Conservation (phyloP, 2,329 filamentous ascomycete species). For the Fusarium subtropicale region DNA sequence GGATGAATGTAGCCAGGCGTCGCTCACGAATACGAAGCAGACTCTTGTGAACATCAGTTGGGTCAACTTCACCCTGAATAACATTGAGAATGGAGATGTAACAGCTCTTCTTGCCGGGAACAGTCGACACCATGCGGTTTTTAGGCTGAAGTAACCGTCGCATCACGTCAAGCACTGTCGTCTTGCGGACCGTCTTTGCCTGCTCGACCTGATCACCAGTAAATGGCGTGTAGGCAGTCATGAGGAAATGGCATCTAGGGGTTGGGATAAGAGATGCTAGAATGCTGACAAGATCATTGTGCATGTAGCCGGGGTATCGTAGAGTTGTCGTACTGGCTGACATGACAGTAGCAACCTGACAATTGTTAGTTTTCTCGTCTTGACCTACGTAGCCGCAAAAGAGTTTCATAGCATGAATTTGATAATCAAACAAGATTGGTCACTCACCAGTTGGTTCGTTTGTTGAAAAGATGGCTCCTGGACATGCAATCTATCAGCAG, state of each 20-base stretch:
- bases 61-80: slow-evolving; percentile 98
- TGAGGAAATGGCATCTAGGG: slow-evolving; percentile 95
- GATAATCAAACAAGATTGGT: no score
- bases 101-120: slow-evolving; percentile 95
- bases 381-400: neutral
- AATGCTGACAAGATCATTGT: slow-evolving; percentile 98
- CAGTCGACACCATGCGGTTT: slow-evolving; percentile 98
- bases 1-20: slow-evolving; percentile 93
- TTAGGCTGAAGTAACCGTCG: slow-evolving; percentile 93
- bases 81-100: slow-evolving; percentile 99
- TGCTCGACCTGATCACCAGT: slow-evolving; percentile 96
- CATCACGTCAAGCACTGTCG: slow-evolving; percentile 98
- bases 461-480: slow-evolving; percentile 97
- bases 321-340: slow-evolving; percentile 96
- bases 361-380: slow-evolving; percentile 15
- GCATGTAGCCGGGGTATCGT: slow-evolving; percentile 98
- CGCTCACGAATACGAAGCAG: slow-evolving; percentile 94
- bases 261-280: slow-evolving; percentile 96
- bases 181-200: slow-evolving; percentile 97
- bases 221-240: slow-evolving; percentile 98
- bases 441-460: slow-evolving; percentile 89
- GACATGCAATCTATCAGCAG: slow-evolving; percentile 92
- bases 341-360: slow-evolving; percentile 94
- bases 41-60: slow-evolving; percentile 98
- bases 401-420: neutral